Evolutionary conservation across 2,329 filamentous ascomycete species (phyloP).

Genomic region (Monilinia laxa): DNA sequence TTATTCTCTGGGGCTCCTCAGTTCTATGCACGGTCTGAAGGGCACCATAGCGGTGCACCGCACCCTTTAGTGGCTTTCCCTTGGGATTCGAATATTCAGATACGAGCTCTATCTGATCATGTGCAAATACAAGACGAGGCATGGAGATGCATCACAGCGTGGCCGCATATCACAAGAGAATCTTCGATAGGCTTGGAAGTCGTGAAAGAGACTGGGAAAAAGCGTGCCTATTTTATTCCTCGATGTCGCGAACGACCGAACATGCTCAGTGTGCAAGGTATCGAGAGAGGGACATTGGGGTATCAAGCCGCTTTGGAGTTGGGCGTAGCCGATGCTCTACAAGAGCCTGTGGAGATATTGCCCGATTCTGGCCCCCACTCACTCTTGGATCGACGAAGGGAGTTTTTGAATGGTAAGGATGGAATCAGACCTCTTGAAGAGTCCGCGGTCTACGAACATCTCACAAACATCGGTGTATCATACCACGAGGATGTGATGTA

Average conservation of each 20-base stretch:
- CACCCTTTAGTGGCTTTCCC: constrained; percentile 66
- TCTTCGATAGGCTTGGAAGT: constrained; percentile 46
- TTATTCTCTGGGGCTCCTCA: constrained; percentile 76
- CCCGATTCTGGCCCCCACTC: constrained; percentile 27
- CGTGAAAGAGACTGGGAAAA: constrained; percentile 28
- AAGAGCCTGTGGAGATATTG: constrained; percentile 54
- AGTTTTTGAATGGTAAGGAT: constrained; percentile 41
- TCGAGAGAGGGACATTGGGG: constrained; percentile 70
- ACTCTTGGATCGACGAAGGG: constrained; percentile 32
- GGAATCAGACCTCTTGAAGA: constrained; percentile 56
- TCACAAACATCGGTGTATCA: constrained; percentile 52
- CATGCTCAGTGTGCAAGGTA: constrained; percentile 70
- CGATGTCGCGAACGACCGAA: constrained; percentile 50
- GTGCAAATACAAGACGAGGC: constrained; percentile 61
- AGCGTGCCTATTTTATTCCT: constrained; percentile 36
- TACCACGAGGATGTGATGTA: constrained; percentile 55
- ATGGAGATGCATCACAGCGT: constrained; percentile 62
- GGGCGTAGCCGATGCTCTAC: constrained; percentile 61
- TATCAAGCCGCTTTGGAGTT: constrained; percentile 68
- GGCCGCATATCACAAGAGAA: constrained; percentile 58
- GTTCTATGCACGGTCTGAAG: constrained; percentile 62
- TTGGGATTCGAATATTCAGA: constrained; percentile 61
- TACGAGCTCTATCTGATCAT: constrained; percentile 65
- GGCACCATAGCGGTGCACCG: constrained; percentile 58
- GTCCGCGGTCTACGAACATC: constrained; percentile 56